These are phyloP conservation scores for Pueraria montana DNA, from an alignment of 306 rosid genomes.

Conservation along the genomic window DNA sequence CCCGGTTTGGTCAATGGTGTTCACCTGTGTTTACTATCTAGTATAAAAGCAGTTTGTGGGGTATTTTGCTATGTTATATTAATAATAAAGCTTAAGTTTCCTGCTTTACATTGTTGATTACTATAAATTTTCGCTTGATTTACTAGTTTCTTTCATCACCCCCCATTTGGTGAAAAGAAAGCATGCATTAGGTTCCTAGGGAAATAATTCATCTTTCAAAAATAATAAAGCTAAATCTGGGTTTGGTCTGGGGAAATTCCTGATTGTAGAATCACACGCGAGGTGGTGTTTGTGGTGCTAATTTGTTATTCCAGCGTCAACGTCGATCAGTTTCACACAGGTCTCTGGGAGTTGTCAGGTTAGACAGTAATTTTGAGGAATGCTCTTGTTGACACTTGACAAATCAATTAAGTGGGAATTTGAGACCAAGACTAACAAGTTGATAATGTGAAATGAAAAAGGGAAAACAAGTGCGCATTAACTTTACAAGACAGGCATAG, in stretches of 20 bases:
- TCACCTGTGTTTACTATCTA: conserved; percentile 11
- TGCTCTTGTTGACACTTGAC: background rate
- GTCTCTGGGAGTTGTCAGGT: background rate
- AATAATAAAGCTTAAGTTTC: background rate
- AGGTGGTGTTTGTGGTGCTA: background rate
- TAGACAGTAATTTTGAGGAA: background rate
- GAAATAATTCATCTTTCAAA: background rate
- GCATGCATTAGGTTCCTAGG: background rate
- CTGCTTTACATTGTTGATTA: background rate
- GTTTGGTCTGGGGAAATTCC: background rate
- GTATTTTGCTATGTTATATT: background rate
- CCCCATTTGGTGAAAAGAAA: background rate
- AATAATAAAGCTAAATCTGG: background rate
- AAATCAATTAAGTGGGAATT: background rate
- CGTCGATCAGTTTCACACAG: background rate
- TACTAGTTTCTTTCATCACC: no score
- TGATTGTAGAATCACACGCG: background rate
- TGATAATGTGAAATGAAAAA: background rate
- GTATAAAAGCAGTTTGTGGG: background rate
- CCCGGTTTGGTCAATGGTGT: background rate
- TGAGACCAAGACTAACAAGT: background rate
- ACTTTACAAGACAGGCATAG: no score
- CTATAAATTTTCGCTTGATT: background rate
- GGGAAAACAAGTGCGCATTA: background rate
- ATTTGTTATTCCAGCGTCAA: background rate